Base-by-base conservation (phyloP, 768 basidiomycete genomes). In the Lactarius akahatsu region DNA sequence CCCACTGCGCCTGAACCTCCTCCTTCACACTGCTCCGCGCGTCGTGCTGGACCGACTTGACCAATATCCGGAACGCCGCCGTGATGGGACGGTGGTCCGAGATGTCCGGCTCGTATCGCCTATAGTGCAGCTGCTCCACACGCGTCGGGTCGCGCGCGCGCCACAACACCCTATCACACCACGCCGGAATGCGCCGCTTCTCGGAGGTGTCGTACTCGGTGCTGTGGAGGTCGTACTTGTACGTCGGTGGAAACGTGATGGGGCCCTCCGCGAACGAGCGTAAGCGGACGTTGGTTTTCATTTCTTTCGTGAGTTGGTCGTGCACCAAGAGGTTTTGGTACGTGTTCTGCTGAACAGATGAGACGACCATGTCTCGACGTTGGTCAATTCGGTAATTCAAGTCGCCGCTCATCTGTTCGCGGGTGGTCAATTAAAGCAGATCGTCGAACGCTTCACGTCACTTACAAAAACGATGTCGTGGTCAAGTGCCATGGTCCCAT, bases 371-470 rank as follows among this genome's bases (percentile, higher is more conserved):
- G 28, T 98, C 96, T 30, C 96, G 84, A 1, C 94, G 87, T 72
- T 91, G 88, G 76, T 98, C 96, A 70, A 98, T 96, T 54, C 96
- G 94, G 74, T 98, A 99, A 77, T 99, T 99, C 78, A 99, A 83
- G 76, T 98, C 96, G 0, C 96, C 96, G 67, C 89, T 93, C 57
- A 96, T 76, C 92, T 94, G 64, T 10, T 54, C 1, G 28, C 23
- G 34, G 36, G 36, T 13, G 36, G 2, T 38, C 1, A 38, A 32
- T 11, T 62, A 1, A 26, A 62, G 55, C 16, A 18, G 13, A 34
- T 20, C 18, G 20, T 28, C 15, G 36, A n/a, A 16, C 40, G 23
- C 38, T 32, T 32, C 65, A 16, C 59, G 26, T 18, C 11, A 84
- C 88, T 74, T 73, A 95, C 90, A 62, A 98, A 87, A 63, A 95